Evolutionary conservation across 768 basidiomycete genomes (phyloP), one percentile per base, ranked within the genome.

Genomic region (Tulasnella sp.): DNA sequence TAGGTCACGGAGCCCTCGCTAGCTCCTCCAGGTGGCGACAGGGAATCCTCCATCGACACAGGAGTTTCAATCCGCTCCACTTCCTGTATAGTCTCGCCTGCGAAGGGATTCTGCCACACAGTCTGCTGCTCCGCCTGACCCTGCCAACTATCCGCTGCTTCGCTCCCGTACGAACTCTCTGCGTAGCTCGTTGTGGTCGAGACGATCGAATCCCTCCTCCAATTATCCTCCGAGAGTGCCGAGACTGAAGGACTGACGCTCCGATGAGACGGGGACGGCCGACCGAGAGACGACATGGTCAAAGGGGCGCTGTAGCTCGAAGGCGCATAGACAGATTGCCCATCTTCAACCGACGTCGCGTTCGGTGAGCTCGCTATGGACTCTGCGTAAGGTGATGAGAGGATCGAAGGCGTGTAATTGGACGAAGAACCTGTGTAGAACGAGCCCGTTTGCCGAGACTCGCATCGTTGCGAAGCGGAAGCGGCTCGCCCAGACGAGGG

Each of bases 351-450:
- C 36, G 42, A 45, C 22, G 52, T 74, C 6, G 73, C 73, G 37
- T 38, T 34, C 8, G 73, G 73, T 19, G 73, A 74, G 73, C 73
- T 74, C 22, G 73, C 49, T 25, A 49, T 34, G 31, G 73, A 74
- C 54, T 74, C 73, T 12, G 73, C 49, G 49, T 58, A 74, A 19
- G 73, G 69, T 38, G 69, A 70, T n/a, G 37, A 38, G 69, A 70
- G 69, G 69, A 70, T 39, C 40, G 69, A 70, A 12, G 69, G 19
- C 37, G 69, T n/a, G 69, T 70, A 39, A 34, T 39, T 39, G 37
- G 69, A 38, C 14, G 69, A 64, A 34, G 69, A 70, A 25, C 69
- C 69, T 38, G 69, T 70, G 37, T 70, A 38, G 69, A 15, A 70
- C 2, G 69, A 70, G 25, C 69, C 36, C 37, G 69, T 38, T 19